Percentiles rank a stretch among this genome's conserved stretches.
Evolutionary conservation across 139 green algal genomes (phyloP).

Genomic region (Mychonastes homosphaera): DNA sequence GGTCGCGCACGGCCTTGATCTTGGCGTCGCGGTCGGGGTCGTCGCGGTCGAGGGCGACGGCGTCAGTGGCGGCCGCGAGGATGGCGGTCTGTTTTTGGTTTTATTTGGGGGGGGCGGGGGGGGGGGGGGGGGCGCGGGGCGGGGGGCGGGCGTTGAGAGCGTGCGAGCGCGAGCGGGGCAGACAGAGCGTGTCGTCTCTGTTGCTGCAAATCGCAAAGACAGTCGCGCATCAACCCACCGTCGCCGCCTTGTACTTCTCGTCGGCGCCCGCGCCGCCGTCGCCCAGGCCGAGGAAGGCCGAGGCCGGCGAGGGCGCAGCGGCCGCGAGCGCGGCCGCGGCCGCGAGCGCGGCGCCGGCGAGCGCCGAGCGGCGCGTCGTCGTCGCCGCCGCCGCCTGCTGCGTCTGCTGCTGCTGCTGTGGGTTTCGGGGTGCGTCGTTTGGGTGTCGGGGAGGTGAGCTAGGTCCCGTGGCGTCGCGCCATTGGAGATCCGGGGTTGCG

Average conservation of each 20-base stretch:
- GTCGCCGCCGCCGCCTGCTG: too few species aligned
- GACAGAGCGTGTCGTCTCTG: not conserved
- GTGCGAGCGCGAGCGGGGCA: too few species aligned
- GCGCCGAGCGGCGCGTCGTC: conserved; percentile 10
- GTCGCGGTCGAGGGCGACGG: conserved; percentile 44
- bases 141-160: too few species aligned
- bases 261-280: conserved; percentile 28
- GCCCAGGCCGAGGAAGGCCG: conserved; percentile 54
- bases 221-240: conserved; percentile 20
- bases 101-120: not conserved
- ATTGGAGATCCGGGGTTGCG: too few species aligned
- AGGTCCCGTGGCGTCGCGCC: too few species aligned
- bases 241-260: conserved; percentile 41
- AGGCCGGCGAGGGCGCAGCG: too few species aligned
- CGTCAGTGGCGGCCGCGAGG: conserved; percentile 42
- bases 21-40: conserved; percentile 52
- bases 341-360: conserved; percentile 22
- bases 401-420: too few species aligned
- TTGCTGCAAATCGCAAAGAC: not conserved
- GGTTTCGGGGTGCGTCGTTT: too few species aligned
- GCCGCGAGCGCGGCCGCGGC: conserved; percentile 18
- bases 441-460: too few species aligned
- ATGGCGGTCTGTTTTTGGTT: conserved; percentile 23
- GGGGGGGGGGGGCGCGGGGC: too few species aligned
- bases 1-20: conserved; percentile 42